phyloP scores from a whole-genome alignment of 805 yeast genomes.

The Wickerhamomyces pijperi region DNA sequence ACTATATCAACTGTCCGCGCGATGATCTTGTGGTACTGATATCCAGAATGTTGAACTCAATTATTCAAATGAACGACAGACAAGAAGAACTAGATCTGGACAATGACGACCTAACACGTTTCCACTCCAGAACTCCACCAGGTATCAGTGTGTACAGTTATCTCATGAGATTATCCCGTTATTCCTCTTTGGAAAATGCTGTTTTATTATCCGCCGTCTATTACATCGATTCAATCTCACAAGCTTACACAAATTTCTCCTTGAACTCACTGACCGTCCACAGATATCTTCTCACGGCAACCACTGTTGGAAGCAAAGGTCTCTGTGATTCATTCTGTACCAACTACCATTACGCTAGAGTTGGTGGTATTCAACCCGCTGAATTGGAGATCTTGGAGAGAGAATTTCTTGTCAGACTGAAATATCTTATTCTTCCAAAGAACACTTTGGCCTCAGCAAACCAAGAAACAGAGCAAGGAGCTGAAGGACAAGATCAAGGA shows the following conservation, averaged over 20 bases:
- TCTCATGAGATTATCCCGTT: constrained; percentile 64
- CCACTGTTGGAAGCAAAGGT: constrained; percentile 84
- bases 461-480: not conserved
- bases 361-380: constrained; percentile 80
- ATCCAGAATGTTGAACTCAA: constrained; percentile 68
- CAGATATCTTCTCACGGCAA: constrained; percentile 80
- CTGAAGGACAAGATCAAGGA: constrained; percentile 1
- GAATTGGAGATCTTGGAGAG: constrained; percentile 82
- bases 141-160: constrained; percentile 73
- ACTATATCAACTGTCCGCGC: constrained; percentile 54
- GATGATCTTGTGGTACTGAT: constrained; percentile 63
- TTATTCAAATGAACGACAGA: constrained; percentile 66
- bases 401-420: constrained; percentile 73
- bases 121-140: constrained; percentile 92
- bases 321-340: constrained; percentile 91
- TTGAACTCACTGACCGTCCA: constrained; percentile 89
- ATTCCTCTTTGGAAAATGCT: constrained; percentile 77
- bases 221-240: constrained; percentile 76
- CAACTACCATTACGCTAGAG: constrained; percentile 87
- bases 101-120: constrained; percentile 51
- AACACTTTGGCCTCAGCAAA: constrained; percentile 13
- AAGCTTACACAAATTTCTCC: constrained; percentile 69
- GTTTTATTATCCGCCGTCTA: constrained; percentile 76
- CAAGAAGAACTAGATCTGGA: constrained; percentile 2
- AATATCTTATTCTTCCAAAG: constrained; percentile 64